Percentiles rank a stretch among this genome's conserved stretches.
phyloP scores from a whole-genome alignment of 345 rosid genomes.

The Aurinia saxatilis region DNA sequence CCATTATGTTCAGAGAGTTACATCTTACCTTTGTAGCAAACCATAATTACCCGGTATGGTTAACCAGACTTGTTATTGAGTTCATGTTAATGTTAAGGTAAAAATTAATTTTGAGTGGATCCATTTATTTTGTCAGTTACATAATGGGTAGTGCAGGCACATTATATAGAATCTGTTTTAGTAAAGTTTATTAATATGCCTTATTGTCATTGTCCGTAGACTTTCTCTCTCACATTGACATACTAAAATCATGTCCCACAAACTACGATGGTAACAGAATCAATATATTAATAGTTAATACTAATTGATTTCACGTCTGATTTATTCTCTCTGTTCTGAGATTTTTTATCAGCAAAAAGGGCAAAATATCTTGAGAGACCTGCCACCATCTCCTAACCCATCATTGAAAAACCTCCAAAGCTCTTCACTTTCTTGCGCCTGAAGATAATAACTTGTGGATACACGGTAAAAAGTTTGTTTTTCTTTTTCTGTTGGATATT shows the following conservation, averaged over 20 bases:
- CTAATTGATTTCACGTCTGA: conserved; percentile 13
- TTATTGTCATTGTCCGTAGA: background rate
- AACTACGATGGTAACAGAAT: background rate
- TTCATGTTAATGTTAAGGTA: background rate
- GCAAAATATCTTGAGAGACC: background rate
- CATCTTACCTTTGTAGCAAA: background rate
- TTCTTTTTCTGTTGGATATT: background rate
- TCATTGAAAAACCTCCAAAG: conserved; percentile 8
- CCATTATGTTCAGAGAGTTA: background rate
- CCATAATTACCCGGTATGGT: background rate
- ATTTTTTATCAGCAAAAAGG: conserved; percentile 8
- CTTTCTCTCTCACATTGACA: conserved; percentile 1
- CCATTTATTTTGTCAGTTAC: background rate
- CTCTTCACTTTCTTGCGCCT: background rate
- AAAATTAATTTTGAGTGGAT: background rate
- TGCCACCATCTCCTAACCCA: background rate
- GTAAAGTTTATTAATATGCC: background rate
- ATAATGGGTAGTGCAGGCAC: conserved; percentile 17
- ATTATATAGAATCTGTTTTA: background rate
- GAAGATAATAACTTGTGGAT: background rate
- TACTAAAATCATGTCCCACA: background rate
- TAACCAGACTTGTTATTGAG: background rate
- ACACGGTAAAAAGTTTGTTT: background rate
- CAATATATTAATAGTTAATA: background rate
- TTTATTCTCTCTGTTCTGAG: conserved; percentile 7